Base-by-base conservation (phyloP, 1,284 basidiomycete genomes). In the Hypsizygus ulmarius region DNA sequence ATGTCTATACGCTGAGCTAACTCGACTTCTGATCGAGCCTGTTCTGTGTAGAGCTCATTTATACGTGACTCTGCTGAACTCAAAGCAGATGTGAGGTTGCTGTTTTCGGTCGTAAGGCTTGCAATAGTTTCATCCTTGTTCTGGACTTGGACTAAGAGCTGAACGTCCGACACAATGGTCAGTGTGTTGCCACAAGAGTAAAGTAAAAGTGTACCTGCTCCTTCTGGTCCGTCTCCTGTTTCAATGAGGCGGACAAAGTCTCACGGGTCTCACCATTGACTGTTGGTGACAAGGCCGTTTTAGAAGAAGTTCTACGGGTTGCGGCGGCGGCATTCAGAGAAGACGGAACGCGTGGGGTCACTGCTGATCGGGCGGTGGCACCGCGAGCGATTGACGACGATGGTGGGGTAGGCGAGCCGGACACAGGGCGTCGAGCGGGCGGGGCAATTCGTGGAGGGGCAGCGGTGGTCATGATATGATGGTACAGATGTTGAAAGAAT, bases 1-100 rank as follows among this genome's bases (percentile, higher is more conserved):
- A 91, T 79, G 57, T 91, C 88, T 53, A 89, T 82, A 43, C 87
- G 82, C 32, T 87, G 80, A 29, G 81, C 79, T 64, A 90, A 71
- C 56, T 91, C 88, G 53, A 81, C 75, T 64, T 91, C 88, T 67
- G 81, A 82, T 52, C 88, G 79, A 50, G 75, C 74, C 64, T 91
- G 89, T 57, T 91, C 89, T 11, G 82, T 72, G 61, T 90, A 90
- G 40, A 90, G 73, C 59, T 91, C 88, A 52, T 79, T 75, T 43
- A 91, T 70, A 12, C 85, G 78, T 16, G 74, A 68, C 61, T 91
- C 88, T 18, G 86, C 82, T 21, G 75, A 64, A 60, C 79, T 74
- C 25, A 91, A 70, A 16, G 84, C 72, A 15, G 83, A 82, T 16
- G 73, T 70, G 38, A 90, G 67, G 53, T 70, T 77, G 57, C 71